A percentile compares a stretch with the other conserved stretches of the same genome.
Evolutionary conservation across 345 rosid species (phyloP).

Genomic region (Ceriops tagal): DNA sequence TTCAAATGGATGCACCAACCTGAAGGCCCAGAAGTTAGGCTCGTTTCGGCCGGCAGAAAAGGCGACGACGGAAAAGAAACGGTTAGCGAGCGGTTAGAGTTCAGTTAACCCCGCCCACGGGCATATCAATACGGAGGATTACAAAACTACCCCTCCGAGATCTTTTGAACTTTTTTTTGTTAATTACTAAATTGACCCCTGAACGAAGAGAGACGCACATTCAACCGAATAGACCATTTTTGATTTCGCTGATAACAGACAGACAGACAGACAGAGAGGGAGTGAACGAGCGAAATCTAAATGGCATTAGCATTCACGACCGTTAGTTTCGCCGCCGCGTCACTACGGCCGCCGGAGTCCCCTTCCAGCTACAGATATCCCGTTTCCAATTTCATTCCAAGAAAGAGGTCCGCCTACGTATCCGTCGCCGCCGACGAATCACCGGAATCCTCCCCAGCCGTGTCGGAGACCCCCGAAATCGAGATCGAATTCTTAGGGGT

Average conservation of each 20-base stretch:
- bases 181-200: too few species aligned
- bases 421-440: conserved; percentile 24
- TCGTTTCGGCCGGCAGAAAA: conserved; percentile 16
- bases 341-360: conserved; percentile 18
- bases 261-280: neutral
- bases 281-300: neutral
- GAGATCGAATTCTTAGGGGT: conserved; percentile 80
- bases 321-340: conserved; percentile 24
- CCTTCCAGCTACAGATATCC: conserved; percentile 12
- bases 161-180: too few species aligned
- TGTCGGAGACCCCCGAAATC: conserved; percentile 51
- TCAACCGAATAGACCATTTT: too few species aligned
- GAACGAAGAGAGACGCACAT: too few species aligned
- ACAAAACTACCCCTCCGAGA: conserved; percentile 15
- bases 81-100: neutral
- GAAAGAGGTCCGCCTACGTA: conserved; percentile 19
- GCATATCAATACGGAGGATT: neutral
- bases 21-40: too few species aligned
- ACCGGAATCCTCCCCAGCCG: conserved; percentile 26
- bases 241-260: too few species aligned
- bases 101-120: neutral
- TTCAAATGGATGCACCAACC: too few species aligned
- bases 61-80: conserved; percentile 1
- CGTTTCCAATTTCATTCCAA: neutral
- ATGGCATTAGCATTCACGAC: conserved; percentile 35